Percentiles rank a stretch among this genome's conserved stretches.
These are phyloP conservation scores for Psilocybe mexicana DNA, from an alignment of 1,284 basidiomycete species.

Conservation along the genomic window DNA sequence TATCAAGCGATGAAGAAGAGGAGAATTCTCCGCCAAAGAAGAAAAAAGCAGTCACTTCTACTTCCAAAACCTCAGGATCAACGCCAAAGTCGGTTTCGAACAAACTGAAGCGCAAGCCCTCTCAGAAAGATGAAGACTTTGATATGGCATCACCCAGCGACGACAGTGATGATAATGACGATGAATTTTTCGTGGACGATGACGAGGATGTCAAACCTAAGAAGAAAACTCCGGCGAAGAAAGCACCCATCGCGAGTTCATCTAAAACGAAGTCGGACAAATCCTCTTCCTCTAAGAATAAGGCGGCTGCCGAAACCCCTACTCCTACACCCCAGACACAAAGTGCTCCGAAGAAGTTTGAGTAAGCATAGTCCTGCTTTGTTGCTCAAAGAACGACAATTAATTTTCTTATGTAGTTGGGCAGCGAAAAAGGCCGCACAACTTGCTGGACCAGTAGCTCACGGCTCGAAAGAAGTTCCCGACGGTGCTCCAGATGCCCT, in stretches of 20 bases:
- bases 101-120: slow-evolving; percentile 27
- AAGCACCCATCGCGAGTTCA: slow-evolving; percentile 20
- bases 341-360: slow-evolving; percentile 26
- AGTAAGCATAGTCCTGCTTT: slow-evolving; percentile 18
- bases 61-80: slow-evolving; percentile 29
- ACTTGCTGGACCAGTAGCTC: slow-evolving; percentile 70
- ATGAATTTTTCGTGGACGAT: slow-evolving; percentile 24
- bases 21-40: slow-evolving; percentile 36
- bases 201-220: slow-evolving; percentile 22
- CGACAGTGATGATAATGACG: slow-evolving; percentile 23
- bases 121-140: slow-evolving; percentile 27
- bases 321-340: slow-evolving; percentile 16
- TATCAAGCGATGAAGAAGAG: slow-evolving; percentile 34
- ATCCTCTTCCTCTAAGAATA: slow-evolving; percentile 14
- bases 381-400: not conserved
- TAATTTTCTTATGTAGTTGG: slow-evolving; percentile 47
- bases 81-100: slow-evolving; percentile 26
- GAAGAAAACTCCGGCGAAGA: slow-evolving; percentile 24
- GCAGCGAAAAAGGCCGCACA: slow-evolving; percentile 65
- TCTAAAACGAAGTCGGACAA: slow-evolving; percentile 15
- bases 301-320: slow-evolving; percentile 4
- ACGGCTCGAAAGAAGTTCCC: slow-evolving; percentile 84
- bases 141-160: slow-evolving; percentile 19
- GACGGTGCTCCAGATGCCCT: slow-evolving; percentile 79
- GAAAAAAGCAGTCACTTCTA: slow-evolving; percentile 41